These are phyloP conservation scores for Lathyrus sativus DNA, from an alignment of 306 rosid genomes.

Conservation along the genomic window DNA sequence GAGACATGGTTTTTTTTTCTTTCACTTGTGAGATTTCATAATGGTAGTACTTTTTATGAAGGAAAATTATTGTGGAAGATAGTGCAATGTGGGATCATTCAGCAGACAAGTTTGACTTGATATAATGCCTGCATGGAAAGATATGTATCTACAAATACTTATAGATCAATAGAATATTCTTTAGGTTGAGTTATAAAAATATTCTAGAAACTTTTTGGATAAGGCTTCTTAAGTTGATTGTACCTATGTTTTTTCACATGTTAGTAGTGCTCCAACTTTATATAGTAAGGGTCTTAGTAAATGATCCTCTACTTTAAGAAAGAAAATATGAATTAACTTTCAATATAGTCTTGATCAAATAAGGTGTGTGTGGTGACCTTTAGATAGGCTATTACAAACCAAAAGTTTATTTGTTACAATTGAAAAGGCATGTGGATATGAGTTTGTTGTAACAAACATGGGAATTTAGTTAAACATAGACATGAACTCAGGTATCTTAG, in stretches of 20 bases:
- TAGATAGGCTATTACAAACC: too few species aligned
- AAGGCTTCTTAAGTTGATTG: neutral
- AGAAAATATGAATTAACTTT: too few species aligned
- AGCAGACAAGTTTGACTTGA: conserved; percentile 49
- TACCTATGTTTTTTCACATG: neutral
- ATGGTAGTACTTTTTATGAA: conserved; percentile 29
- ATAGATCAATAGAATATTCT: neutral
- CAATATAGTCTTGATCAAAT: too few species aligned
- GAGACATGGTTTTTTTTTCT: conserved; percentile 35
- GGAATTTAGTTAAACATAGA: too few species aligned
- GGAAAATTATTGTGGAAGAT: conserved; percentile 3
- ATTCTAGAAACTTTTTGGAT: neutral
- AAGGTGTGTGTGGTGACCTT: too few species aligned
- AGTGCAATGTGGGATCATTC: conserved; percentile 25
- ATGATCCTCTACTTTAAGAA: too few species aligned
- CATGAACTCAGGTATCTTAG: too few species aligned
- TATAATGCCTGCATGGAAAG: neutral
- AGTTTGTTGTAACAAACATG: too few species aligned
- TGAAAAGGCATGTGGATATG: too few species aligned
- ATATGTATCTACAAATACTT: neutral
- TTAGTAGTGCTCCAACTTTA: neutral
- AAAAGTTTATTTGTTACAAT: too few species aligned
- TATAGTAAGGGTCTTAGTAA: too few species aligned
- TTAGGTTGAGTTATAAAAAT: neutral
- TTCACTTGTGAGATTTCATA: neutral